phyloP scores from a whole-genome alignment of 2,329 filamentous ascomycete species.

The Neofusicoccum umdonicola region DNA sequence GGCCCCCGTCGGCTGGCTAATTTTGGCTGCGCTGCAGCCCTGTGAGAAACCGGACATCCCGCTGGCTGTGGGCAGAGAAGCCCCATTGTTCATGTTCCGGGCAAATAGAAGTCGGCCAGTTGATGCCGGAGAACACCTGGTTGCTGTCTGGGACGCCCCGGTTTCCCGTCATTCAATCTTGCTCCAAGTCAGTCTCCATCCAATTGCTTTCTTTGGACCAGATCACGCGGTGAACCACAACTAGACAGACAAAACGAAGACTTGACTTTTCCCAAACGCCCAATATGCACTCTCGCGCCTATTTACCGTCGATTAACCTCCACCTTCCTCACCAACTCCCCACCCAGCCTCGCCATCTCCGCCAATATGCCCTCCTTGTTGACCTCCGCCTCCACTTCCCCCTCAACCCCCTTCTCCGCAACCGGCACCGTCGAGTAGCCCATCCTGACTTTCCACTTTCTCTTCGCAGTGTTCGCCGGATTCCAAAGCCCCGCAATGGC shows the following conservation, averaged over 20 bases:
- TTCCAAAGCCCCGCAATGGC: conserved; percentile 66
- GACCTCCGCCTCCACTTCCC: conserved; percentile 55
- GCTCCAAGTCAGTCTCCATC: no score
- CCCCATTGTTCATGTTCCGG: no score
- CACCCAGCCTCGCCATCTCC: conserved; percentile 66
- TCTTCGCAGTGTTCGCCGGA: conserved; percentile 48
- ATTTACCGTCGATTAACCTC: conserved; percentile 10
- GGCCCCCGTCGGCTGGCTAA: background rate
- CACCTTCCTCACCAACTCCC: conserved; percentile 53
- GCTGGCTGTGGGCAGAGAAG: no score
- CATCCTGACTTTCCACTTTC: conserved; percentile 69
- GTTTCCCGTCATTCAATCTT: no score
- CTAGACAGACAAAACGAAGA: background rate
- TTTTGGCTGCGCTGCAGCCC: background rate
- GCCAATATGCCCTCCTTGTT: conserved; percentile 67
- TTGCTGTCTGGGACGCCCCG: no score
- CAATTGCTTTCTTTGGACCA: background rate
- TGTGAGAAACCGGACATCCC: background rate
- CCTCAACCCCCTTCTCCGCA: conserved; percentile 27
- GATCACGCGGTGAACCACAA: background rate
- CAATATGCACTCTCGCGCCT: no score
- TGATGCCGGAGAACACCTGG: no score
- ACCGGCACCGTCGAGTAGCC: conserved; percentile 64
- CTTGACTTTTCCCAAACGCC: no score
- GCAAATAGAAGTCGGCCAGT: no score